Conservation (phyloP, 805 yeast species). For the Ogataea kodamae region DNA sequence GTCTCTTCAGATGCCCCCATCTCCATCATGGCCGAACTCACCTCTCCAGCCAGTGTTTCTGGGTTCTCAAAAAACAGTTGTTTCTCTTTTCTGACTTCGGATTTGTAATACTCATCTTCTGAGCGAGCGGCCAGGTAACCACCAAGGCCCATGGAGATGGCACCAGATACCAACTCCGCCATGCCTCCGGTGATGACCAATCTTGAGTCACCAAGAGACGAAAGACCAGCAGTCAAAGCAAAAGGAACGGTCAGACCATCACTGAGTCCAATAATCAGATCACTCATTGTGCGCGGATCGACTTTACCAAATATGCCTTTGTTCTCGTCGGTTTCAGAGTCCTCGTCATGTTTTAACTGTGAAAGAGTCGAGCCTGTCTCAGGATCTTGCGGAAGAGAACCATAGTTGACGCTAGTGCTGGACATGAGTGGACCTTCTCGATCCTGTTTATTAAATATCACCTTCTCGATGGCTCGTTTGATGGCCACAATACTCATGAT, state of each 20-base stretch:
- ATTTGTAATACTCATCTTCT: conserved; percentile 70
- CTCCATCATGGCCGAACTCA: conserved; percentile 76
- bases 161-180: conserved; percentile 96
- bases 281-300: conserved; percentile 93
- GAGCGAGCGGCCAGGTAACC: conserved; percentile 94
- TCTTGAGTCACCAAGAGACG: conserved; percentile 83
- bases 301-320: conserved; percentile 45
- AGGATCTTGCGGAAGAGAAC: conserved; percentile 8
- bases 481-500: conserved; percentile 18
- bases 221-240: conserved; percentile 94
- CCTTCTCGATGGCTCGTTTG: conserved; percentile 9
- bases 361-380: conserved; percentile 2
- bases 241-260: conserved; percentile 99
- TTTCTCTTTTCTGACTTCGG: conserved; percentile 71
- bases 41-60: conserved; percentile 66
- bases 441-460: conserved; percentile 1
- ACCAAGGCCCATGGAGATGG: conserved; percentile 97
- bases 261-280: conserved; percentile 86
- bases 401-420: conserved; percentile 11
- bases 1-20: conserved; percentile 73
- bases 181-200: conserved; percentile 96
- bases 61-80: conserved; percentile 62
- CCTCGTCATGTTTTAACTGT: conserved; percentile 4
- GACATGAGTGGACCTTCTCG: conserved; percentile 7
- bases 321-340: conserved; percentile 2